phyloP scores from a whole-genome alignment of 2,329 filamentous ascomycete genomes.

The Acrocalymma vagum region DNA sequence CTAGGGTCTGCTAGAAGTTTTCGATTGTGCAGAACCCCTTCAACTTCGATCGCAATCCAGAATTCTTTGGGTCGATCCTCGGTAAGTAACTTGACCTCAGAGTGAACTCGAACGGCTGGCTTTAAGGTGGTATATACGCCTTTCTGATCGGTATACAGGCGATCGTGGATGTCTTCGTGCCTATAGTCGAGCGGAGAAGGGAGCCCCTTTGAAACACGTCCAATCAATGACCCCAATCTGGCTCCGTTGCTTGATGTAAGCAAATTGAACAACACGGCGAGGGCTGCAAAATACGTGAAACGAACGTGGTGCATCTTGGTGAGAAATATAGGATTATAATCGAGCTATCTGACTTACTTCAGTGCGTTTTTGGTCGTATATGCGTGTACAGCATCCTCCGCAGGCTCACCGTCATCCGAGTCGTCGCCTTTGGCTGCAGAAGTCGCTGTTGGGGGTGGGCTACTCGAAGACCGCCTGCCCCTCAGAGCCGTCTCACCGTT shows the following conservation, averaged over 20 bases:
- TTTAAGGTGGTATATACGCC: slow-evolving; percentile 28
- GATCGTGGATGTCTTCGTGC: slow-evolving; percentile 9
- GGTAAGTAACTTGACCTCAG: slow-evolving; percentile 28
- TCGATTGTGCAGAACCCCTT: slow-evolving; percentile 35
- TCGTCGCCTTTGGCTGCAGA: slow-evolving; percentile 1
- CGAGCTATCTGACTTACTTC: slow-evolving; percentile 16
- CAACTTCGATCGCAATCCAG: slow-evolving; percentile 41
- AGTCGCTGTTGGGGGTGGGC: slow-evolving; percentile 1
- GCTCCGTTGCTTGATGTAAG: slow-evolving; percentile 17
- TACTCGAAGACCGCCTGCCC: slow-evolving; percentile 1
- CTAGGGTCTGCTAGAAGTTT: slow-evolving; percentile 18
- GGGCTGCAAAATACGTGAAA: neutral
- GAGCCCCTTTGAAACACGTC: slow-evolving; percentile 22
- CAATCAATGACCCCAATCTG: slow-evolving; percentile 21
- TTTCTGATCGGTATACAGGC: neutral
- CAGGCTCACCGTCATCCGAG: slow-evolving; percentile 4
- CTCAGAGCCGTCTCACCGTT: slow-evolving; percentile 17
- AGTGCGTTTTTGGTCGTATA: slow-evolving; percentile 21
- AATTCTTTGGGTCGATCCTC: slow-evolving; percentile 26
- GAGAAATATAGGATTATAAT: no score
- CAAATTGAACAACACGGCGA: neutral
- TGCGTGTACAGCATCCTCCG: slow-evolving; percentile 18
- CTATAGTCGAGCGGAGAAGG: slow-evolving; percentile 22
- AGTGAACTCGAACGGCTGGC: slow-evolving; percentile 27
- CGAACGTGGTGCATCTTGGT: no score